A percentile compares a stretch with the other conserved stretches of the same genome.
These are phyloP conservation scores for Debaryomyces castellii DNA, from an alignment of 805 yeast genomes.

Conservation along the genomic window DNA sequence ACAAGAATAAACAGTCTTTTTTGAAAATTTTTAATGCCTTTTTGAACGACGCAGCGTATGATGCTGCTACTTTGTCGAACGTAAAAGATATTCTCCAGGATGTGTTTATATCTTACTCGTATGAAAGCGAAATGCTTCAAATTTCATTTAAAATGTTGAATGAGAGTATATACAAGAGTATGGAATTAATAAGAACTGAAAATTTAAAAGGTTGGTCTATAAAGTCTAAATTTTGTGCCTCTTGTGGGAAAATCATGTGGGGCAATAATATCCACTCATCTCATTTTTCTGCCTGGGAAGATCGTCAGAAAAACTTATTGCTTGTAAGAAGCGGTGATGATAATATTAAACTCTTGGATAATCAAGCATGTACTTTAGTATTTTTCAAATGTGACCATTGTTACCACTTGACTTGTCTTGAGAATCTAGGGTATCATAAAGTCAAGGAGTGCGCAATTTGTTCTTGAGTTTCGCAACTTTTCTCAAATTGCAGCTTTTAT, in stretches of 20 bases:
- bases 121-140: conserved; percentile 57
- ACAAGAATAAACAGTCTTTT: conserved; percentile 38
- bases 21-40: conserved; percentile 55
- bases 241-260: conserved; percentile 74
- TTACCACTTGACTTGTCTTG: conserved; percentile 59
- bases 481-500: neutral
- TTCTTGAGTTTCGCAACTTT: neutral
- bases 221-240: conserved; percentile 57
- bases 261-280: conserved; percentile 58
- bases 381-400: conserved; percentile 68
- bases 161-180: conserved; percentile 50
- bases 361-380: conserved; percentile 36
- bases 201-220: conserved; percentile 60
- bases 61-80: conserved; percentile 55
- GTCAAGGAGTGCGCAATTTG: conserved; percentile 25
- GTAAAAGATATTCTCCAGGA: conserved; percentile 60
- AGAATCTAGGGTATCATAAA: conserved; percentile 32
- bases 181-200: conserved; percentile 41
- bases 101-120: conserved; percentile 60
- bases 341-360: conserved; percentile 6
- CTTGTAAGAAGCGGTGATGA: neutral
- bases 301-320: conserved; percentile 20
- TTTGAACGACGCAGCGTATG: conserved; percentile 46
- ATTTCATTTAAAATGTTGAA: conserved; percentile 56
- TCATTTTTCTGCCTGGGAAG: conserved; percentile 60